phyloP scores from a whole-genome alignment of 768 basidiomycete genomes.

The Pluteus cervinus region DNA sequence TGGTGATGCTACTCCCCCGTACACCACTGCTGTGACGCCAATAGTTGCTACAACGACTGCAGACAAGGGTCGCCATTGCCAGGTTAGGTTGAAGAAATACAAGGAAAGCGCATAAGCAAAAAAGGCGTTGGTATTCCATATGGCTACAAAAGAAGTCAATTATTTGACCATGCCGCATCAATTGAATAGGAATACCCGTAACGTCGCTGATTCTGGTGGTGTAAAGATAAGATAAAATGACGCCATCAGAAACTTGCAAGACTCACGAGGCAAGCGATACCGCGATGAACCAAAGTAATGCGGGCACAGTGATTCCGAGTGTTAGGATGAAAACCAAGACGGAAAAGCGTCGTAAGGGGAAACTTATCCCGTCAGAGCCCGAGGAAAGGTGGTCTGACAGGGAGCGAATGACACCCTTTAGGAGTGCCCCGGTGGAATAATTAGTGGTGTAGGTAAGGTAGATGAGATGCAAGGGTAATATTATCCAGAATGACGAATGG shows the following conservation, averaged over 20 bases:
- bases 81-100: constrained; percentile 53
- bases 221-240: constrained; percentile 8
- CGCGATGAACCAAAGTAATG: constrained; percentile 70
- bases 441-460: constrained; percentile 50
- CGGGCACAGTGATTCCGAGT: constrained; percentile 55
- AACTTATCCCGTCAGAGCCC: constrained; percentile 23
- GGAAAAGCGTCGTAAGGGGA: constrained; percentile 31
- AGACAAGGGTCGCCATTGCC: constrained; percentile 57
- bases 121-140: constrained; percentile 89
- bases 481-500: constrained; percentile 72
- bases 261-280: constrained; percentile 70
- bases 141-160: constrained; percentile 33
- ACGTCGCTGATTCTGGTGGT: constrained; percentile 68
- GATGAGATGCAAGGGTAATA: constrained; percentile 78
- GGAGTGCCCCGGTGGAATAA: constrained; percentile 40
- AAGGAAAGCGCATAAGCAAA: constrained; percentile 88
- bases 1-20: constrained; percentile 52
- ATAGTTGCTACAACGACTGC: constrained; percentile 77
- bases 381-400: constrained; percentile 42
- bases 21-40: constrained; percentile 78
- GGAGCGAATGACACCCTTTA: constrained; percentile 45
- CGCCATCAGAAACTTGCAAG: constrained; percentile 5
- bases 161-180: no score
- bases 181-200: constrained; percentile 57
- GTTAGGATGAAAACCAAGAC: constrained; percentile 39